phyloP scores from a whole-genome alignment of 148 eudicot species.

The Rhododendron ovatum region DNA sequence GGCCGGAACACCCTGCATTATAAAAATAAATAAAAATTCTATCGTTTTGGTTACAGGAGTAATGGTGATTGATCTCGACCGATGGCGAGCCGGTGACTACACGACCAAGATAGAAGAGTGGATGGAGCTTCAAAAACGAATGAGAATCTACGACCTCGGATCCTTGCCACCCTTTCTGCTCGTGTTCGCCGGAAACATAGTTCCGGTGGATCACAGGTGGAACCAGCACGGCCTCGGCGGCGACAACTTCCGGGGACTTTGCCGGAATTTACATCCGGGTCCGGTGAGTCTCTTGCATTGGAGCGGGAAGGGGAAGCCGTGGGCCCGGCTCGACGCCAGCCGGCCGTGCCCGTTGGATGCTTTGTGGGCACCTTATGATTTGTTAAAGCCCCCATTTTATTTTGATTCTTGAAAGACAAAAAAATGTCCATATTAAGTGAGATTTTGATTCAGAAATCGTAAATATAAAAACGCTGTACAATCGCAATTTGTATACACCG shows the following conservation, averaged over 20 bases:
- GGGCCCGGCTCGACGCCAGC: constrained; percentile 28
- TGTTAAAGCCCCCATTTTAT: constrained; percentile 22
- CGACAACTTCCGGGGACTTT: constrained; percentile 43
- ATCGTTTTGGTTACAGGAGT: constrained; percentile 20
- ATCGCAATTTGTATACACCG: not conserved
- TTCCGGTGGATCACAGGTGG: constrained; percentile 34
- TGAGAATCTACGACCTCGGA: constrained; percentile 47
- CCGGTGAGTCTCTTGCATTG: constrained; percentile 37
- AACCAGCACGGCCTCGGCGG: constrained; percentile 51
- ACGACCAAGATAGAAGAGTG: constrained; percentile 27
- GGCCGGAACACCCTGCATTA: no score
- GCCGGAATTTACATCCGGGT: constrained; percentile 31
- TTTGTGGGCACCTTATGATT: constrained; percentile 36
- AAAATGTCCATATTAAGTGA: not conserved
- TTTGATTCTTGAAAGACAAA: constrained; percentile 15
- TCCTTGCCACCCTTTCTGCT: constrained; percentile 50
- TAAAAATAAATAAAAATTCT: not conserved
- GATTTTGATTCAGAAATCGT: not conserved
- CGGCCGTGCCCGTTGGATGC: constrained; percentile 35
- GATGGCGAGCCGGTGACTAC: constrained; percentile 25
- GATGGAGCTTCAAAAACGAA: constrained; percentile 44
- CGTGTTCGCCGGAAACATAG: constrained; percentile 42
- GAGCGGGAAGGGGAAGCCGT: constrained; percentile 39
- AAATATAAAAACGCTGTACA: not conserved
- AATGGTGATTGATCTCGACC: constrained; percentile 31